Evolutionary conservation across 148 eudicot genomes (phyloP).

Genomic region (Chenopodium quinoa): DNA sequence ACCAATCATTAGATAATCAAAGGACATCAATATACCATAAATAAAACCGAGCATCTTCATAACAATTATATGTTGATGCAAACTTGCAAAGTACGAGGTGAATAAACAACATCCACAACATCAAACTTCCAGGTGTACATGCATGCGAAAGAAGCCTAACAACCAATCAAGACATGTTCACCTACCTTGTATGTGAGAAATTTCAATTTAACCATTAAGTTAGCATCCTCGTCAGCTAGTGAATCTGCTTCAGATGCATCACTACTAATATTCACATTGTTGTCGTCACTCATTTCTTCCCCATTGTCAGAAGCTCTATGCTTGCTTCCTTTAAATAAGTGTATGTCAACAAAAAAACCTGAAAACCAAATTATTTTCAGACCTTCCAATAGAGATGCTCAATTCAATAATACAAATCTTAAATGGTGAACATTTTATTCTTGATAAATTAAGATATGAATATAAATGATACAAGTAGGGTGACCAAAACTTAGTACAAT

Average conservation of each 20-base stretch:
- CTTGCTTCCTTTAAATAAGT: slow-evolving; percentile 62
- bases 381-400: not conserved
- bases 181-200: slow-evolving; percentile 88
- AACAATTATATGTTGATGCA: not conserved
- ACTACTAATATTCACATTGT: slow-evolving; percentile 29
- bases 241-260: slow-evolving; percentile 39
- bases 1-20: not conserved
- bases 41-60: not conserved
- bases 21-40: not conserved
- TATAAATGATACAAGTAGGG: too few species aligned
- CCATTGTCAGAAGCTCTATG: slow-evolving; percentile 42
- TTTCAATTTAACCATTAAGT: slow-evolving; percentile 91
- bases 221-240: slow-evolving; percentile 93
- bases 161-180: not conserved
- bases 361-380: slow-evolving; percentile 23
- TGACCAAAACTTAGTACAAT: too few species aligned
- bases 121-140: not conserved
- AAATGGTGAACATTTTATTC: too few species aligned
- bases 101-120: too few species aligned
- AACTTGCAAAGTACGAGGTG: not conserved
- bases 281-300: slow-evolving; percentile 24
- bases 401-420: not conserved
- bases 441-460: too few species aligned
- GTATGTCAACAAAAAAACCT: slow-evolving; percentile 94
- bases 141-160: not conserved